Evolutionary conservation across 2,329 filamentous ascomycete species (phyloP).

Genomic region (Rhinocladiella similis): DNA sequence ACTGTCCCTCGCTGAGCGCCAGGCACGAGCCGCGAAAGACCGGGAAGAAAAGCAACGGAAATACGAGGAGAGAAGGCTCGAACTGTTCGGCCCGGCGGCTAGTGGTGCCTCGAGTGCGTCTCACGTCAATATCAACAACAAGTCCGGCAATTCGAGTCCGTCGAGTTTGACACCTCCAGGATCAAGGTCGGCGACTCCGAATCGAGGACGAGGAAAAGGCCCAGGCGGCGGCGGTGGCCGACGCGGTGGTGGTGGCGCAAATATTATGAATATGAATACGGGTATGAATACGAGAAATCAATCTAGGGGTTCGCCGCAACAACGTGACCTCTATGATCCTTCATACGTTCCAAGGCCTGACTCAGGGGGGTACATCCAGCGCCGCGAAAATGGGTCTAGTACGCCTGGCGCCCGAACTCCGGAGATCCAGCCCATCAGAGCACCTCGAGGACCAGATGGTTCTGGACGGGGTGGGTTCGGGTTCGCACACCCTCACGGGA

Average conservation of each 20-base stretch:
- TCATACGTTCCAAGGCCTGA: constrained; percentile 67
- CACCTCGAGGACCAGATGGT: constrained; percentile 75
- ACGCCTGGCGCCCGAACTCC: constrained; percentile 13
- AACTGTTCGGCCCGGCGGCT: constrained; percentile 81
- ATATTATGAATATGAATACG: too few relatives aligned
- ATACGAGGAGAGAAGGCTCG: constrained; percentile 84
- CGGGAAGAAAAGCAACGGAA: constrained; percentile 85
- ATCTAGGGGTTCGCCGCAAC: constrained; percentile 36
- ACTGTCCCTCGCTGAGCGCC: constrained; percentile 73
- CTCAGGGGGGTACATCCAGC: constrained; percentile 47
- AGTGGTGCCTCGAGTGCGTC: constrained; percentile 28
- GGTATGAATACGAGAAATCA: constrained; percentile 25
- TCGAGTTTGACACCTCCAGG: constrained; percentile 63
- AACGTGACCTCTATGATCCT: constrained; percentile 75
- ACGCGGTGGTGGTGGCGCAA: constrained; percentile 7
- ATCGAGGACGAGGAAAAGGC: constrained; percentile 37
- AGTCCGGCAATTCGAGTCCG: constrained; percentile 61
- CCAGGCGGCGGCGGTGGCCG: constrained; percentile 13
- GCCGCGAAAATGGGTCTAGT: constrained; percentile 37
- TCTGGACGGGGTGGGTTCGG: constrained; percentile 77
- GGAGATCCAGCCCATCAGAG: constrained; percentile 60
- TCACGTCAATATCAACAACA: constrained; percentile 14
- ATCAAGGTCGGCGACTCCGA: constrained; percentile 36
- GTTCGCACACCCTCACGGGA: constrained; percentile 48
- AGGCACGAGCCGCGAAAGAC: constrained; percentile 74